Evolutionary conservation across 192 early-diverging fungal genomes (phyloP).

Genomic region (Coemansia sp.): DNA sequence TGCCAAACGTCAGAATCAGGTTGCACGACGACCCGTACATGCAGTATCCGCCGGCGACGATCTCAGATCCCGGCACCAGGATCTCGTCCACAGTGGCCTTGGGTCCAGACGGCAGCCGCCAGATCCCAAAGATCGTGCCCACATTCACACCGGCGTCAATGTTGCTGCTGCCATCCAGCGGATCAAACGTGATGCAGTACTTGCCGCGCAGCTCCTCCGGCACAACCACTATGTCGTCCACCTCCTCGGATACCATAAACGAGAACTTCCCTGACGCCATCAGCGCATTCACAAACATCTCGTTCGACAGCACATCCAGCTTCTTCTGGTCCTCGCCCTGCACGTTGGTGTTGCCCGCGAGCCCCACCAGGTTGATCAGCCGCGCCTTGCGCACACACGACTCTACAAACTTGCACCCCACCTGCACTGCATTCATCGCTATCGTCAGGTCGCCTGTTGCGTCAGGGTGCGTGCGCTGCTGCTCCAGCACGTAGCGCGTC

Average conservation of each 20-base stretch:
- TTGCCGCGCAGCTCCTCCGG: slow-evolving; percentile 75
- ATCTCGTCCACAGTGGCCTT: slow-evolving; percentile 70
- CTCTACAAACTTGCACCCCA: slow-evolving; percentile 97
- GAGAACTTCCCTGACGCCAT: slow-evolving; percentile 85
- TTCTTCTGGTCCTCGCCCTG: slow-evolving; percentile 96
- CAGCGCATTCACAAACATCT: slow-evolving; percentile 97
- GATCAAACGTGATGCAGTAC: slow-evolving; percentile 97
- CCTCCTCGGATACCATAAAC: slow-evolving; percentile 95
- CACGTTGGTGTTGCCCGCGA: slow-evolving; percentile 85
- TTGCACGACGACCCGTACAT: slow-evolving; percentile 94
- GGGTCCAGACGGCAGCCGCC: slow-evolving; percentile 64
- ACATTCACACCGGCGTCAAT: slow-evolving; percentile 99
- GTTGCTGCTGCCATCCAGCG: slow-evolving; percentile 95
- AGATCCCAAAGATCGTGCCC: slow-evolving; percentile 99
- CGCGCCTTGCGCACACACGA: slow-evolving; percentile 96
- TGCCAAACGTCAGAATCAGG: slow-evolving; percentile 75
- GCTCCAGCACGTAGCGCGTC: slow-evolving; percentile 86
- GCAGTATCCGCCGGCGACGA: slow-evolving; percentile 95
- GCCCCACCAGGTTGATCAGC: slow-evolving; percentile 92
- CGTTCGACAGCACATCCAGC: slow-evolving; percentile 94
- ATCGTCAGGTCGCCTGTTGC: slow-evolving; percentile 94
- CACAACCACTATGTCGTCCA: slow-evolving; percentile 90
- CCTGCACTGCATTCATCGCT: slow-evolving; percentile 84
- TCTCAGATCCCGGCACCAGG: slow-evolving; percentile 84
- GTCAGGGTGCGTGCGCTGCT: slow-evolving; percentile 83